Conservation (phyloP, 768 basidiomycete species). For the Mycena rebaudengoi region DNA sequence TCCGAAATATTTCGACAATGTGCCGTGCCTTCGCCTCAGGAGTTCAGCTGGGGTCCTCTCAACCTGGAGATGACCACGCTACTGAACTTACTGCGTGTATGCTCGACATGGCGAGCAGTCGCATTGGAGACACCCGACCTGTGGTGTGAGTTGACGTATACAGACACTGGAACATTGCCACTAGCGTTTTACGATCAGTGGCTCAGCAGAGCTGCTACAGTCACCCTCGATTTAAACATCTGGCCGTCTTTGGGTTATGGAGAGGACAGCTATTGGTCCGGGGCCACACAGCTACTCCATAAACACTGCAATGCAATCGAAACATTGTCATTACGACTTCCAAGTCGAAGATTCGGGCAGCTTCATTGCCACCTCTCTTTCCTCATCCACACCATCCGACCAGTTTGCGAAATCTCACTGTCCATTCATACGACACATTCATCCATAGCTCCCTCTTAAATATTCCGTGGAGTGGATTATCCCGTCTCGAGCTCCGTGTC, state of each 20-base stretch:
- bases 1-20: neutral
- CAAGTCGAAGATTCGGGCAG: neutral
- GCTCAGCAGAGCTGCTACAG: neutral
- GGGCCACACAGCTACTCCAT: neutral
- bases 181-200: neutral
- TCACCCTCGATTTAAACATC: neutral
- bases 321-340: neutral
- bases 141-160: neutral
- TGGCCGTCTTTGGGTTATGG: neutral
- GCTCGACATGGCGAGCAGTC: neutral
- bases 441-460: neutral
- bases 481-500: neutral
- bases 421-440: neutral
- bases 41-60: neutral
- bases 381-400: neutral
- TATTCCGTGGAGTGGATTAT: conserved; percentile 3
- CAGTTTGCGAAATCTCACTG: neutral
- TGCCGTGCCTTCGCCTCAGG: neutral
- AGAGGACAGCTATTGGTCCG: neutral
- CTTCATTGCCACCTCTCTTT: neutral
- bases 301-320: neutral
- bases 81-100: neutral
- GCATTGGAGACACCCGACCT: conserved; percentile 2
- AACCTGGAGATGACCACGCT: neutral
- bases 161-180: neutral